Percentiles rank a stretch among this genome's conserved stretches.
phyloP scores from a whole-genome alignment of 1,284 basidiomycete species.

The Malassezia dermatis region DNA sequence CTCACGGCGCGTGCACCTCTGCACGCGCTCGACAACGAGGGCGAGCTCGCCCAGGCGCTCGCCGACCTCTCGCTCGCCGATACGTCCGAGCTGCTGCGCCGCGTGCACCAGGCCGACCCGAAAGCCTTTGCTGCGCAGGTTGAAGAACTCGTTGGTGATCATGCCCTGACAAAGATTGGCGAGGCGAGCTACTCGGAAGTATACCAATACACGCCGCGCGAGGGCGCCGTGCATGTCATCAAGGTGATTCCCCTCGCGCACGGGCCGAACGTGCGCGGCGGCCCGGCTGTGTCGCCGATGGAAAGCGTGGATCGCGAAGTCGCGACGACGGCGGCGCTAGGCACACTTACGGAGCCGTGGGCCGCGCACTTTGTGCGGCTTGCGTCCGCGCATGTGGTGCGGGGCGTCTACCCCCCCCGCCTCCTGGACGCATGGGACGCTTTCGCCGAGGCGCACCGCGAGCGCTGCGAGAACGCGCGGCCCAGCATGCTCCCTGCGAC shows the following conservation, averaged over 20 bases:
- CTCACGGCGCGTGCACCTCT: neutral
- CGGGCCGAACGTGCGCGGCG: slow-evolving; percentile 24
- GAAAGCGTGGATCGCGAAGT: slow-evolving; percentile 43
- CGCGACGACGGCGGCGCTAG: slow-evolving; percentile 41
- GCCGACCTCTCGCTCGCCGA: neutral
- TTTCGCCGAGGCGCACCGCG: slow-evolving; percentile 56
- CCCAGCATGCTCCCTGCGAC: slow-evolving; percentile 65
- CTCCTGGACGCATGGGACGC: slow-evolving; percentile 77
- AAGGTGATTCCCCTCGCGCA: slow-evolving; percentile 64
- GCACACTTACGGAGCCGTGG: neutral
- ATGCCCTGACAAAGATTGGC: slow-evolving; percentile 62
- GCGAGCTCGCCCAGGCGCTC: neutral
- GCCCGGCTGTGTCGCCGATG: slow-evolving; percentile 20
- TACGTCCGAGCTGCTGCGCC: slow-evolving; percentile 9
- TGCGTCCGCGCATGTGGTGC: slow-evolving; percentile 63
- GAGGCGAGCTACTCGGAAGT: slow-evolving; percentile 96
- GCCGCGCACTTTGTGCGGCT: slow-evolving; percentile 21
- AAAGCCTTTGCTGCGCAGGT: slow-evolving; percentile 9
- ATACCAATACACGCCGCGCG: slow-evolving; percentile 52
- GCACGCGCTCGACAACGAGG: neutral
- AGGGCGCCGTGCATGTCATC: slow-evolving; percentile 58
- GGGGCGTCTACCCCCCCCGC: slow-evolving; percentile 67
- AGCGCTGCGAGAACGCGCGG: slow-evolving; percentile 68
- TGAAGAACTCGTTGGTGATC: slow-evolving; percentile 1
- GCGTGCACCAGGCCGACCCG: slow-evolving; percentile 18